Evolutionary conservation across 164 flowering plant genomes (phyloP).

Genomic region (Litsea cubeba): DNA sequence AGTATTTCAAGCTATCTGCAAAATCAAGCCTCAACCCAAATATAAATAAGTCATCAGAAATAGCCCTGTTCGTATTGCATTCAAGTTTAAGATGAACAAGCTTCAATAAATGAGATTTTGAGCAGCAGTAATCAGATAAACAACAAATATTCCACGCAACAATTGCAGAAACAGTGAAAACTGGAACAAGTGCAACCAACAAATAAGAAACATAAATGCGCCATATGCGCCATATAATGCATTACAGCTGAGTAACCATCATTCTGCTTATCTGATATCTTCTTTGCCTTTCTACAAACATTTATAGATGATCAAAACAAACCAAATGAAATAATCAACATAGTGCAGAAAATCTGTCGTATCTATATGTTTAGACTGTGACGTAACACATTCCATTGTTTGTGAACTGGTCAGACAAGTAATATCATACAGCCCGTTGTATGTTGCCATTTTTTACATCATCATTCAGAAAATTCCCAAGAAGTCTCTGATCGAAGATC

Average conservation of each 20-base stretch:
- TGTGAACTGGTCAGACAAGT: background rate
- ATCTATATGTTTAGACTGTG: background rate
- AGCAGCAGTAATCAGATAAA: too few species aligned
- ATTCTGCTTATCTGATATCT: background rate
- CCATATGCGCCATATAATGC: background rate
- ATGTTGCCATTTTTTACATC: background rate
- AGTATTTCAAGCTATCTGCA: too few species aligned
- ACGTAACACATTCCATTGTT: too few species aligned
- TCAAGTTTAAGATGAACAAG: too few species aligned
- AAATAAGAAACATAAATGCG: too few species aligned
- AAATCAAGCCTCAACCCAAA: too few species aligned
- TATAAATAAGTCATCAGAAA: too few species aligned
- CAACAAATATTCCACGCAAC: background rate
- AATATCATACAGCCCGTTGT: background rate
- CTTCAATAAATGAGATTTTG: background rate
- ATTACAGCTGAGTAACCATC: background rate
- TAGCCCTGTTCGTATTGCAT: background rate
- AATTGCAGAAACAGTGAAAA: background rate
- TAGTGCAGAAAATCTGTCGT: background rate
- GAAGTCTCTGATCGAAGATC: slow-evolving; percentile 78
- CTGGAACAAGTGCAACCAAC: background rate
- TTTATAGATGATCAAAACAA: background rate
- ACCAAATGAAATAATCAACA: background rate
- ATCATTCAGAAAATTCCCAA: slow-evolving; percentile 55
- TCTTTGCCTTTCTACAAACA: background rate